Conservation (phyloP, 352 stramenopile genomes). For the Phytophthora tubulina region DNA sequence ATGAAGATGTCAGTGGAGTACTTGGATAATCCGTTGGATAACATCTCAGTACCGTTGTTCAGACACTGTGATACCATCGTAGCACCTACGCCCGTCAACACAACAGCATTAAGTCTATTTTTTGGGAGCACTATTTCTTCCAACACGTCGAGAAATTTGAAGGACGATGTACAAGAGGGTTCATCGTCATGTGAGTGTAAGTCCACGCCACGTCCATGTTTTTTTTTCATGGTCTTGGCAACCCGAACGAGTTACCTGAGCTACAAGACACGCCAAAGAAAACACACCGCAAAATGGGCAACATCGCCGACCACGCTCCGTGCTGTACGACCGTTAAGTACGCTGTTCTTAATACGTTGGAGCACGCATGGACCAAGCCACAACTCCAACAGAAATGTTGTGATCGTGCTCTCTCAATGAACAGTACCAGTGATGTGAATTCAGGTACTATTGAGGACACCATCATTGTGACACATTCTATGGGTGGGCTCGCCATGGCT, state of each 20-base stretch:
- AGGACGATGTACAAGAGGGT: background rate
- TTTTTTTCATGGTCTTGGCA: constrained; percentile 35
- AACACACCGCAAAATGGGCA: constrained; percentile 13
- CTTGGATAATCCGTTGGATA: background rate
- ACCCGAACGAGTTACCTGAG: constrained; percentile 12
- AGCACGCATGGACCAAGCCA: constrained; percentile 19
- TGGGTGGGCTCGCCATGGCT: constrained; percentile 31
- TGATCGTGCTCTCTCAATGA: constrained; percentile 25
- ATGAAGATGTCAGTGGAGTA: constrained; percentile 19
- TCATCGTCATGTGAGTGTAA: constrained; percentile 16
- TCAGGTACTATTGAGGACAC: constrained; percentile 20
- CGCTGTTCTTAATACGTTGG: constrained; percentile 16
- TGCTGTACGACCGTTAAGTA: constrained; percentile 33
- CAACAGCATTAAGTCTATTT: background rate
- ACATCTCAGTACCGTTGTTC: background rate
- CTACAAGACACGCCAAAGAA: constrained; percentile 15
- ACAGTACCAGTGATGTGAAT: background rate
- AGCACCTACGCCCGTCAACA: background rate
- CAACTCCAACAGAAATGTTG: constrained; percentile 30
- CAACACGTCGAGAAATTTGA: background rate
- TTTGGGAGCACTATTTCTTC: background rate
- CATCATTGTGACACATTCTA: constrained; percentile 37
- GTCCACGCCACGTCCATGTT: constrained; percentile 23
- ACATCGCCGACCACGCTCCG: constrained; percentile 25
- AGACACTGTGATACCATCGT: background rate